phyloP scores from a whole-genome alignment of 2,329 filamentous ascomycete species.

The Cercospora sojina region DNA sequence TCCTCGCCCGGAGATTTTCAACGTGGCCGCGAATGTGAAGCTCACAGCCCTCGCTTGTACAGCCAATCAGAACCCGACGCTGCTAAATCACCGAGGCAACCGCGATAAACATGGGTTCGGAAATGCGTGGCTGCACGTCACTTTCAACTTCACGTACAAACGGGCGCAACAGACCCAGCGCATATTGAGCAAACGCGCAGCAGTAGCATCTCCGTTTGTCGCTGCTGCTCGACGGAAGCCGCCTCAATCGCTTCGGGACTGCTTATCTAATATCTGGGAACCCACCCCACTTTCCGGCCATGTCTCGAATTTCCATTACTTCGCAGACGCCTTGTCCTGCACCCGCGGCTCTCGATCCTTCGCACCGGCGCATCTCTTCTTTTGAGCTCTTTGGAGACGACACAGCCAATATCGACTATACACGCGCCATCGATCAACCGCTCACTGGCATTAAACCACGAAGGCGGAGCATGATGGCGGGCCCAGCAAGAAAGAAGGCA shows the following conservation, averaged over 20 bases:
- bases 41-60: background rate
- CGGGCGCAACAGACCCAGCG: slow-evolving; percentile 1
- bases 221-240: background rate
- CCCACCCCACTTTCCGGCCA: background rate
- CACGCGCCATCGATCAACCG: slow-evolving; percentile 34
- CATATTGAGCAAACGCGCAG: background rate
- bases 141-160: background rate
- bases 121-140: background rate
- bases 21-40: background rate
- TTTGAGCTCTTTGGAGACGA: slow-evolving; percentile 27
- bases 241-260: background rate
- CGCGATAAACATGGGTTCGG: background rate
- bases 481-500: slow-evolving; percentile 25
- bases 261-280: background rate
- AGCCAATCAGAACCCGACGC: background rate
- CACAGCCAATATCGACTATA: slow-evolving; percentile 37
- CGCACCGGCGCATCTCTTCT: slow-evolving; percentile 18
- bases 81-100: background rate
- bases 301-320: slow-evolving; percentile 20
- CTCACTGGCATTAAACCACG: slow-evolving; percentile 32
- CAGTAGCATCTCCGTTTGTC: background rate
- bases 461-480: slow-evolving; percentile 25
- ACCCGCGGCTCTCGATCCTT: slow-evolving; percentile 23
- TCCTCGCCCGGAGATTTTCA: background rate
- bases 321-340: slow-evolving; percentile 34